Conservation (phyloP, 805 yeast species). For the Saturnispora halmiae region DNA sequence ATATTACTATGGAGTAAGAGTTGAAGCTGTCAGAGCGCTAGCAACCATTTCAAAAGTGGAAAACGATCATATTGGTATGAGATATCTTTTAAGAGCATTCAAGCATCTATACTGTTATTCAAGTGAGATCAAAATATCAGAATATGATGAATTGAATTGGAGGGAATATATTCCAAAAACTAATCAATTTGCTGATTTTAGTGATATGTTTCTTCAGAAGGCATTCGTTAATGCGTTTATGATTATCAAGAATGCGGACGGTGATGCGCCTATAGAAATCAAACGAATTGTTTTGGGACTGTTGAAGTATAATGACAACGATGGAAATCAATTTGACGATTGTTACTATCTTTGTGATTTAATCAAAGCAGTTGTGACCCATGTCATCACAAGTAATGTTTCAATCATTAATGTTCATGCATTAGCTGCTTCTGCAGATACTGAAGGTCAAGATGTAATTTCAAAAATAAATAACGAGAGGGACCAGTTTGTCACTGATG, state of each 20-base stretch:
- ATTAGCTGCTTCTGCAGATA: conserved; percentile 12
- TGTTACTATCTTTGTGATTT: conserved; percentile 53
- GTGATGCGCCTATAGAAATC: conserved; percentile 47
- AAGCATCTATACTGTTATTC: conserved; percentile 66
- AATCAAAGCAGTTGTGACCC: conserved; percentile 41
- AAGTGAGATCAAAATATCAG: conserved; percentile 25
- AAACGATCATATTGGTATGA: conserved; percentile 60
- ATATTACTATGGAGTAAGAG: conserved; percentile 81
- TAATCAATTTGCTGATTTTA: conserved; percentile 70
- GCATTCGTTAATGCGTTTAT: conserved; percentile 59
- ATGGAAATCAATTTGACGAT: conserved; percentile 69
- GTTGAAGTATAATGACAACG: conserved; percentile 76
- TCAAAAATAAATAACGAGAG: conserved; percentile 21
- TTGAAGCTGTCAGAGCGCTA: conserved; percentile 77
- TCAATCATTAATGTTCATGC: conserved; percentile 21
- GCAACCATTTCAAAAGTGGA: conserved; percentile 56
- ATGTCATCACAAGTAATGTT: conserved; percentile 22
- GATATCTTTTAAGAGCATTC: conserved; percentile 62
- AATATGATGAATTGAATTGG: conserved; percentile 25
- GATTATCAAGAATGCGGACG: conserved; percentile 49
- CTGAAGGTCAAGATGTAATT: conserved; percentile 4
- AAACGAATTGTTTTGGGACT: conserved; percentile 58
- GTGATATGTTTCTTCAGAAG: conserved; percentile 59
- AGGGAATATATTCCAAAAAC: conserved; percentile 56
- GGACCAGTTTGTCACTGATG: conserved; percentile 35